phyloP scores from a whole-genome alignment of 2,329 filamentous ascomycete genomes.

The Alternaria novae-zelandiae region DNA sequence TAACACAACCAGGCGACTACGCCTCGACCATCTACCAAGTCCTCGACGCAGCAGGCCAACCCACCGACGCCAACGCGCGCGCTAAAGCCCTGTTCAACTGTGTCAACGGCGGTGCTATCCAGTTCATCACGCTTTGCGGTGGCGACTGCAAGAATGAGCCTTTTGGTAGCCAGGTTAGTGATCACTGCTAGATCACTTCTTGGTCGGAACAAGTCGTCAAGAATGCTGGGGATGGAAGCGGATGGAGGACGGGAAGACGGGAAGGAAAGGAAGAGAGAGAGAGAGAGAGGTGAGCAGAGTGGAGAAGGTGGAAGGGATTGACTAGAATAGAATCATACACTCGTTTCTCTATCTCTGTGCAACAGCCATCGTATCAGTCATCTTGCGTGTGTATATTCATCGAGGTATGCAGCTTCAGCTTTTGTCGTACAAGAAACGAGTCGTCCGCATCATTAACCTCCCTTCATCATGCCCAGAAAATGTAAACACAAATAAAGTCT shows the following conservation, averaged over 20 bases:
- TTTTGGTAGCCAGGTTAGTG: neutral
- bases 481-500: neutral
- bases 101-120: neutral
- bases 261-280: too few species aligned
- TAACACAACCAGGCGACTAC: neutral
- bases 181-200: conserved; percentile 2
- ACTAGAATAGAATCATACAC: neutral
- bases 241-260: neutral
- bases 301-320: neutral
- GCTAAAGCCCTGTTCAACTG: conserved; percentile 1
- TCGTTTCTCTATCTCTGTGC: neutral
- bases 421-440: neutral
- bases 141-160: neutral
- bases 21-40: neutral
- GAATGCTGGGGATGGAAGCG: too few species aligned
- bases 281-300: too few species aligned
- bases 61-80: neutral
- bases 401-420: neutral
- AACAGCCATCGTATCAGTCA: neutral
- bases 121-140: neutral
- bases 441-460: neutral
- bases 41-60: neutral
- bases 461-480: neutral
- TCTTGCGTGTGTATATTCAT: neutral
- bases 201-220: too few species aligned